Evolutionary conservation across 2,329 filamentous ascomycete genomes (phyloP), one percentile per base, ranked within the genome.

Genomic region (Fusarium coicis): DNA sequence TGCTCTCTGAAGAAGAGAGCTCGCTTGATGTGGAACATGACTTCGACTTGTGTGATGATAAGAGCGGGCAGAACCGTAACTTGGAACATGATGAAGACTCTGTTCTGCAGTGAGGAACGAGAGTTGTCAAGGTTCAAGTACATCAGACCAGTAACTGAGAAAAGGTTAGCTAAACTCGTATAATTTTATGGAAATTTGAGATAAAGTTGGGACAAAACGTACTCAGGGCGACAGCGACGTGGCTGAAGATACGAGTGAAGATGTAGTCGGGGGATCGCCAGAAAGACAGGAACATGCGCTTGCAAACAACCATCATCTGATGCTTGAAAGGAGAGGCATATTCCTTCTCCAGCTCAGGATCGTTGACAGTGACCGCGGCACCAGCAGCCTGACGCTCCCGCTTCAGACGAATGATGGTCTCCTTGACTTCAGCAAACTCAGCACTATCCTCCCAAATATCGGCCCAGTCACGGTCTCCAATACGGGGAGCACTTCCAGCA

Each of bases 191-290:
- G 19, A 15, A 18, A 18, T 18, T 49, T 18, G 14, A 4, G 21
- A 18, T 7, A 36, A 16, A 10, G 12, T 10, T 2, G 5, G 12
- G n/a, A 0, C 23, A 28, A 53, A 15, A 60, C 57, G 36, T 43
- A 55, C 57, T 84, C 19, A 97, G 79, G 2, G 93, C 92, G 73
- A 97, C 93, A 68, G 91, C 89, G 67, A 96, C 85, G 80, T 97
- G 94, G 79, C 93, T 95, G 86, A 96, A 97, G 23, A 97, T 85
- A 23, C 94, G 90, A 2, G 94, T 97, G 81, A 97, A 96, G 58
- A 94, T 91, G 80, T 97, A 97, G 84, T 97, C 95, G 40, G 93
- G 93, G 4, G 92, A 93, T 46, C 95, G 88, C 93, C 93, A 97
- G 85, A 93, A 96, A 1, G 93, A 88, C 7, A 94, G 85, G 80